These are phyloP conservation scores for Litsea cubeba DNA, from an alignment of 164 flowering plant species.

Conservation along the genomic window DNA sequence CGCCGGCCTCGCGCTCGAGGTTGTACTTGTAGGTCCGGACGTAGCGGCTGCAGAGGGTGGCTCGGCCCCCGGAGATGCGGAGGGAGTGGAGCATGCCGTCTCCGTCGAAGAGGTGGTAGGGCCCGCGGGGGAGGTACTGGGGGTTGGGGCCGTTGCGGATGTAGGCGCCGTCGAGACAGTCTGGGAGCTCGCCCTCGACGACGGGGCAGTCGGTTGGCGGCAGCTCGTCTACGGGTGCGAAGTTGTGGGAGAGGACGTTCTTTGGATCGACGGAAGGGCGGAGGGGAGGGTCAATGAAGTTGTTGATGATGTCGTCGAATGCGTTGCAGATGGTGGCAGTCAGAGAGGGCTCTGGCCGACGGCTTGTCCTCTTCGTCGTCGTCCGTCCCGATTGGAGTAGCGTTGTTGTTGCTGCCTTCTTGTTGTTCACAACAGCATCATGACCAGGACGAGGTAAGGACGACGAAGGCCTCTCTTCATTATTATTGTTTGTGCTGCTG, in stretches of 20 bases:
- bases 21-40: constrained; percentile 63
- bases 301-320: constrained; percentile 56
- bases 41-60: constrained; percentile 70
- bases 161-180: constrained; percentile 69
- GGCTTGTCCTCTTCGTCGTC: background rate
- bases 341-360: constrained; percentile 14
- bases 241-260: constrained; percentile 56
- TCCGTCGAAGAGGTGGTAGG: constrained; percentile 83
- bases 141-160: constrained; percentile 89
- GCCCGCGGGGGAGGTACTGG: constrained; percentile 70
- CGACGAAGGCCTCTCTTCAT: background rate
- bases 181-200: constrained; percentile 50
- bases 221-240: constrained; percentile 75
- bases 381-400: background rate
- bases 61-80: constrained; percentile 46
- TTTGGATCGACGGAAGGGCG: constrained; percentile 55
- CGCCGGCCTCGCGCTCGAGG: constrained; percentile 39
- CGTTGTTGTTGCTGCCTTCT: background rate
- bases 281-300: constrained; percentile 56
- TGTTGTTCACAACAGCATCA: background rate
- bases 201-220: constrained; percentile 67
- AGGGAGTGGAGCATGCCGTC: constrained; percentile 90
- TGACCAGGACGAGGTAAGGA: background rate
- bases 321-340: constrained; percentile 31
- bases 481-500: too few relatives aligned